phyloP scores from a whole-genome alignment of 441 rosid genomes.

The Capsella rubella region DNA sequence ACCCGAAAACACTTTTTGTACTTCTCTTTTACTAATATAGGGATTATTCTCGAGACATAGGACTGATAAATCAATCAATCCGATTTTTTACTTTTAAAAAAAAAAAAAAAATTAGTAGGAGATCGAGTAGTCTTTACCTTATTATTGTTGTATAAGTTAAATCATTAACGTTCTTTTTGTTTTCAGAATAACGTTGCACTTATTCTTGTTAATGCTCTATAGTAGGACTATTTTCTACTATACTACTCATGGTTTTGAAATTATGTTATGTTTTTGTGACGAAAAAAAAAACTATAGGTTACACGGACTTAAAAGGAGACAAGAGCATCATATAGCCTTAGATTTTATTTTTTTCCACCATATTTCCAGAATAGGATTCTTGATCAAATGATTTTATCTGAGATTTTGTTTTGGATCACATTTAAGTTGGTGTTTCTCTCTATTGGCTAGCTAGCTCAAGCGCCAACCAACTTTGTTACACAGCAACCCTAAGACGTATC shows the following conservation, averaged over 20 bases:
- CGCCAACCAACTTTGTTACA: conserved; percentile 31
- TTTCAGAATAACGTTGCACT: background rate
- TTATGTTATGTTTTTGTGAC: conserved; percentile 10
- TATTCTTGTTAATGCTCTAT: background rate
- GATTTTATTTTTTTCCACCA: conserved; percentile 32
- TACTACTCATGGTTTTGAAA: conserved; percentile 20
- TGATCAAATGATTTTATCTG: background rate
- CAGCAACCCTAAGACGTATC: conserved; percentile 26
- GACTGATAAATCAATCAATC: background rate
- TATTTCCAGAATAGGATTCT: conserved; percentile 36
- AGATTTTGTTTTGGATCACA: conserved; percentile 16
- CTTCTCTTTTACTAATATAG: too few relatives aligned
- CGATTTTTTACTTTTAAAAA: background rate
- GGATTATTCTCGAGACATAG: background rate
- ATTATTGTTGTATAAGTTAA: background rate
- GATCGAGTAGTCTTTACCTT: background rate
- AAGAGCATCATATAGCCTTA: conserved; percentile 41
- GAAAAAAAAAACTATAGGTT: conserved; percentile 31
- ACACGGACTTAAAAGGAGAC: conserved; percentile 44
- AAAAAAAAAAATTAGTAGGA: background rate
- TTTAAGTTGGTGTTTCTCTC: conserved; percentile 9
- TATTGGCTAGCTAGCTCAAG: background rate
- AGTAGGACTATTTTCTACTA: conserved; percentile 5
- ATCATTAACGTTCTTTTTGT: background rate
- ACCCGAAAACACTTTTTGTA: too few relatives aligned